Base-by-base conservation (phyloP, 2,329 filamentous ascomycete genomes). In the Dryadomyces sulphureus region DNA sequence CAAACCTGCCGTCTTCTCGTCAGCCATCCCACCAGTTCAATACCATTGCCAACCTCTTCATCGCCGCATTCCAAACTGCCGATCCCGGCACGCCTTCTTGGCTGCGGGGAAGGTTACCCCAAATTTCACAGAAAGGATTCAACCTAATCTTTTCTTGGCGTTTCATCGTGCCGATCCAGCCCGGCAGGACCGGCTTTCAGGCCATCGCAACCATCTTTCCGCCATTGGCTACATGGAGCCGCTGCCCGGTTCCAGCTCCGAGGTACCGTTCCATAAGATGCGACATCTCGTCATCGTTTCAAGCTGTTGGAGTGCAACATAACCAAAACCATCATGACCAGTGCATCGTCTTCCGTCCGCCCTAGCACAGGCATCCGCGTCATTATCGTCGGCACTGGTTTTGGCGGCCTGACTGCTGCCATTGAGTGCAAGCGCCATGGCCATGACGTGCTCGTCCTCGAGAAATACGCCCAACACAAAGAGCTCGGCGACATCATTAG, bases 401-500 rank as follows among this genome's bases (percentile, higher is more conserved):
- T 80, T 45, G 77, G 72, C 39, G 77, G 76, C 19, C 62, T 79
- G 27, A 75, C 75, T 8, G 73, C 74, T 11, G 72, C 74, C 19
- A 74, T 79, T 47, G 75, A 79, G 61, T 77, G 73, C 53, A 60
- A 69, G 41, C 67, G 73, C 19, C 75, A 79, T 57, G 76, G 75
- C 7, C 75, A 79, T 55, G 65, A 62, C 11, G 73, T 63, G 48
- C 57, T 61, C 4, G 59, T 73, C 20, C 60, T 75, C 9, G 69
- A 72, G 47, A 66, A 70, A 2, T 77, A 76, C 48, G 59, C 67
- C 16, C 66, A 69, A 43, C 66, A 78, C 49, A 79, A 78, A 52
- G 60, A 65, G 11, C 66, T 79, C 0, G 77, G 76, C 45, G 72
- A 79, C 59, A 77, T 79, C 50, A 79, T 79, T 51, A 73, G 70